phyloP scores from a whole-genome alignment of 2,329 filamentous ascomycete genomes.

The Aspergillus candidus region DNA sequence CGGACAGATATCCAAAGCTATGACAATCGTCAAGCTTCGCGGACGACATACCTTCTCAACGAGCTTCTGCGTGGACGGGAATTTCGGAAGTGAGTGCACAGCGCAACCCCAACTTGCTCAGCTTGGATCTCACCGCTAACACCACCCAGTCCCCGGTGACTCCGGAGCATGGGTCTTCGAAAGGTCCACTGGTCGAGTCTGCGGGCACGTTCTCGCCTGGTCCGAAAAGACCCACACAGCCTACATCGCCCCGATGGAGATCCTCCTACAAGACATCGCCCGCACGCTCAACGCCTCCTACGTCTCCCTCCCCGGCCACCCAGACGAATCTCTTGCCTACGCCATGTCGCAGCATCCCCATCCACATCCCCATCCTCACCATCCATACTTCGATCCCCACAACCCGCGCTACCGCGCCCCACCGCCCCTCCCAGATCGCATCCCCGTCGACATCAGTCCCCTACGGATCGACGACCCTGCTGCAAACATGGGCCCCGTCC shows the following conservation, averaged over 20 bases:
- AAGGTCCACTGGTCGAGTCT: slow-evolving; percentile 68
- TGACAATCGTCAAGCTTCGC: slow-evolving; percentile 81
- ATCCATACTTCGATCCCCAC: slow-evolving; percentile 12
- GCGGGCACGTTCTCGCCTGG: slow-evolving; percentile 87
- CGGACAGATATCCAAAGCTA: slow-evolving; percentile 68
- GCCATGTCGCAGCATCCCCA: slow-evolving; percentile 10
- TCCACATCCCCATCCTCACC: not conserved
- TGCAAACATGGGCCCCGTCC: slow-evolving; percentile 11
- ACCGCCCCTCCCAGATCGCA: slow-evolving; percentile 19
- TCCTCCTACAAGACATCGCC: slow-evolving; percentile 78
- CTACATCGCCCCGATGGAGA: slow-evolving; percentile 93
- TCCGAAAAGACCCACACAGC: slow-evolving; percentile 72
- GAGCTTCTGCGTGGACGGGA: slow-evolving; percentile 57
- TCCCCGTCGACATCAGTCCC: slow-evolving; percentile 23
- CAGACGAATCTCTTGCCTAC: slow-evolving; percentile 23
- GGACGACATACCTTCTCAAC: slow-evolving; percentile 75
- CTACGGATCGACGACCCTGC: slow-evolving; percentile 17
- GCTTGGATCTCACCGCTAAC: slow-evolving; percentile 10
- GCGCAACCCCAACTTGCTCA: not conserved
- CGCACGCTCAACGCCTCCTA: slow-evolving; percentile 65
- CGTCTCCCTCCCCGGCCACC: slow-evolving; percentile 61
- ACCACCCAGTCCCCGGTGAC: slow-evolving; percentile 65
- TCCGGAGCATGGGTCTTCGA: slow-evolving; percentile 91
- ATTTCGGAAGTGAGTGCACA: slow-evolving; percentile 47
- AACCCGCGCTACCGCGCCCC: slow-evolving; percentile 18